phyloP scores from a whole-genome alignment of 225 moss, liverwort and hornwort species.

The Straminergon stramineum region DNA sequence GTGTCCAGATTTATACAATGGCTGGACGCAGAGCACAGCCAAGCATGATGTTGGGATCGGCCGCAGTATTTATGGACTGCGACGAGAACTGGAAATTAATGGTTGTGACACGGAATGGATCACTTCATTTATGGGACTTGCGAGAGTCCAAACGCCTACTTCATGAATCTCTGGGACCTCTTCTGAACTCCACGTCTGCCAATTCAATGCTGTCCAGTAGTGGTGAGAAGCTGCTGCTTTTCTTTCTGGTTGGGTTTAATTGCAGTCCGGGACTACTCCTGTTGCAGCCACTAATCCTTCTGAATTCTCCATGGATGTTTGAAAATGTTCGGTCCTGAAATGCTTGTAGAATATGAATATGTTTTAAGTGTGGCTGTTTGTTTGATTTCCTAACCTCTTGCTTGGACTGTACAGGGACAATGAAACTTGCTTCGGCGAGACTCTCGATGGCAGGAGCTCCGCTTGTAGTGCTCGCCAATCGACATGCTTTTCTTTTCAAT shows the following conservation, averaged over 20 bases:
- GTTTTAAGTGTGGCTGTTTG: not conserved
- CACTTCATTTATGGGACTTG: conserved; percentile 85
- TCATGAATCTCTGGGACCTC: conserved; percentile 59
- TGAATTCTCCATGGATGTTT: not conserved
- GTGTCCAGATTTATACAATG: conserved; percentile 77
- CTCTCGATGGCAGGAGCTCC: conserved; percentile 80
- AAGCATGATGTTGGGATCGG: conserved; percentile 70
- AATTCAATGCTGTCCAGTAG: conserved; percentile 34
- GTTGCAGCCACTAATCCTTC: not conserved
- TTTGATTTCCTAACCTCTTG: not conserved
- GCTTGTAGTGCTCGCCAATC: conserved; percentile 83
- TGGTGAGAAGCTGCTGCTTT: conserved; percentile 9
- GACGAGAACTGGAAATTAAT: conserved; percentile 80
- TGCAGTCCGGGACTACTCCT: not conserved
- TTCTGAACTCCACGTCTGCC: conserved; percentile 39
- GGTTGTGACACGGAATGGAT: conserved; percentile 71
- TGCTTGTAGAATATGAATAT: not conserved
- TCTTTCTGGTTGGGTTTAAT: not conserved
- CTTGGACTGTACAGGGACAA: conserved; percentile 21
- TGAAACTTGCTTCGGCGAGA: conserved; percentile 82
- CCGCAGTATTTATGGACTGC: conserved; percentile 94
- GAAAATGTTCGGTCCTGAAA: not conserved
- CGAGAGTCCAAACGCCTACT: conserved; percentile 65
- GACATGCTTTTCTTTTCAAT: conserved; percentile 85
- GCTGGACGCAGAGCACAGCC: conserved; percentile 92